A percentile compares a stretch with the other conserved stretches of the same genome.
These are phyloP conservation scores for Fusarium floridanum DNA, from an alignment of 2,329 filamentous ascomycete species.

Conservation along the genomic window DNA sequence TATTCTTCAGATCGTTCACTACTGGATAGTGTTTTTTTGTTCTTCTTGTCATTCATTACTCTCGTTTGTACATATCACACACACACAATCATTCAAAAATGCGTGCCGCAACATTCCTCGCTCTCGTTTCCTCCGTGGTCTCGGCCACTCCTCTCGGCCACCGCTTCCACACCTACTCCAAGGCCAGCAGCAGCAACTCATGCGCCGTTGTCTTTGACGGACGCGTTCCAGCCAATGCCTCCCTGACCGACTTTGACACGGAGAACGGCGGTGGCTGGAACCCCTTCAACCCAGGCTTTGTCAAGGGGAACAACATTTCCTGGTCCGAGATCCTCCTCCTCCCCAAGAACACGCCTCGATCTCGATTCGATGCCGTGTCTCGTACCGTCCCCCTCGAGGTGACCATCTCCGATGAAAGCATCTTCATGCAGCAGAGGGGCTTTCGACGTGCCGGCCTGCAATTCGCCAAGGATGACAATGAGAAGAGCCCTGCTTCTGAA, in stretches of 20 bases:
- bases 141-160: conserved; percentile 30
- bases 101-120: conserved; percentile 30
- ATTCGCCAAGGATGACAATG: conserved; percentile 47
- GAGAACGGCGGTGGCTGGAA: conserved; percentile 50
- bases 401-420: conserved; percentile 69
- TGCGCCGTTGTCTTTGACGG: conserved; percentile 60
- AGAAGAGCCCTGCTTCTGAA: conserved; percentile 66
- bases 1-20: conserved; percentile 22
- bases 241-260: conserved; percentile 56
- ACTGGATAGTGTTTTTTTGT: conserved; percentile 36
- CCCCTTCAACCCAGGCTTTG: conserved; percentile 65
- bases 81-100: conserved; percentile 18
- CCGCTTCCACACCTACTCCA: conserved; percentile 6
- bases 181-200: conserved; percentile 21
- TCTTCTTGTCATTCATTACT: conserved; percentile 18
- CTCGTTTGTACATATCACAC: conserved; percentile 8
- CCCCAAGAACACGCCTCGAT: conserved; percentile 51
- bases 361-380: conserved; percentile 53
- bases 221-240: conserved; percentile 56
- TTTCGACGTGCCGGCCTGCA: conserved; percentile 66
- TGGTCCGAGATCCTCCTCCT: conserved; percentile 65
- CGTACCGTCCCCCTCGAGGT: conserved; percentile 63
- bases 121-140: conserved; percentile 33
- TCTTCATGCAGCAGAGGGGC: conserved; percentile 70
- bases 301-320: conserved; percentile 65